Percentiles rank a stretch among this genome's conserved stretches.
Evolutionary conservation across 176 grass and related monocot genomes (phyloP).

Genomic region (Lolium rigidum): DNA sequence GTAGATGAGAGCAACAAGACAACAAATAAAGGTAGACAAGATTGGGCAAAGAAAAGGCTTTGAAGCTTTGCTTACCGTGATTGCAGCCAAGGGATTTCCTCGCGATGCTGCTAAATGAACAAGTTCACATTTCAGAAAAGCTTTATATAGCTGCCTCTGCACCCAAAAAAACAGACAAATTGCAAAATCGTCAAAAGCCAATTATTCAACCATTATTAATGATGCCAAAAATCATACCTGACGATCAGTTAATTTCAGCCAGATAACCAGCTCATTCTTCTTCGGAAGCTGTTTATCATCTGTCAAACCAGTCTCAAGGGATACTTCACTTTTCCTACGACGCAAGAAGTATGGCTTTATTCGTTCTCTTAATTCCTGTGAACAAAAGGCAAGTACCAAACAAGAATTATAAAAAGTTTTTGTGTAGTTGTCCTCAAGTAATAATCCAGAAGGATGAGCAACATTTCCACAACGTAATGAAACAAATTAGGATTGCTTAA

Average conservation of each 20-base stretch:
- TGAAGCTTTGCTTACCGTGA: constrained; percentile 62
- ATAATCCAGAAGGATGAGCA: background rate
- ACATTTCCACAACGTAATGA: background rate
- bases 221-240: constrained; percentile 58
- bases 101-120: constrained; percentile 59
- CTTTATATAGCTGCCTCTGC: constrained; percentile 94
- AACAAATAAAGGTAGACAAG: constrained; percentile 29
- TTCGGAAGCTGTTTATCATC: constrained; percentile 53
- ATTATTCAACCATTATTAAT: constrained; percentile 20
- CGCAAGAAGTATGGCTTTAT: constrained; percentile 89
- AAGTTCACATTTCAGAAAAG: constrained; percentile 83
- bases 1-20: constrained; percentile 26
- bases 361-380: constrained; percentile 80
- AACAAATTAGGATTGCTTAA: constrained; percentile 32
- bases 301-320: constrained; percentile 36
- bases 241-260: constrained; percentile 81
- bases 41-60: constrained; percentile 28
- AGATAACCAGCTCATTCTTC: constrained; percentile 85
- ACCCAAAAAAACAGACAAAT: constrained; percentile 26
- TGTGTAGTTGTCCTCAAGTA: background rate
- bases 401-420: constrained; percentile 32
- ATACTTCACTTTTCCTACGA: constrained; percentile 81
- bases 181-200: constrained; percentile 15
- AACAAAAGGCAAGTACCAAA: constrained; percentile 23
- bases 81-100: constrained; percentile 67